phyloP scores from a whole-genome alignment of 2,329 filamentous ascomycete species.

The Microcera coccophila region DNA sequence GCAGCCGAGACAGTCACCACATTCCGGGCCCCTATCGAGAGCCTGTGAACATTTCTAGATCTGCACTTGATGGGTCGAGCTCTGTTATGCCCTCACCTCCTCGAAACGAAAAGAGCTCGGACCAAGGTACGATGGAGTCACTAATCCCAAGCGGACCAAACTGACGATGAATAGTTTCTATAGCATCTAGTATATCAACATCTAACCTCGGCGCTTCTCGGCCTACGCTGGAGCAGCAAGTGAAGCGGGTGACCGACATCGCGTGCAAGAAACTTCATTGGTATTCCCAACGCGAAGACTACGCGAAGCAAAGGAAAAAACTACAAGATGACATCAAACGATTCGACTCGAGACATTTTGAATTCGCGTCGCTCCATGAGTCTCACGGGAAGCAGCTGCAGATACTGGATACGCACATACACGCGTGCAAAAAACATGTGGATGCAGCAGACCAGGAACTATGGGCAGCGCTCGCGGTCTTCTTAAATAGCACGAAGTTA shows the following conservation, averaged over 20 bases:
- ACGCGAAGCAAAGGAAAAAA: constrained; percentile 16
- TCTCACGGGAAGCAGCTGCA: background rate
- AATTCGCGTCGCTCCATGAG: constrained; percentile 18
- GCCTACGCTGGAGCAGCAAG: background rate
- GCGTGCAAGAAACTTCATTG: constrained; percentile 22
- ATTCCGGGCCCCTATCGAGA: background rate
- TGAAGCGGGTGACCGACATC: constrained; percentile 15
- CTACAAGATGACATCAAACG: constrained; percentile 13
- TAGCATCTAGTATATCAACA: constrained; percentile 5
- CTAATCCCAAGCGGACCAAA: too few relatives aligned
- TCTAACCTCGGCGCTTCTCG: background rate
- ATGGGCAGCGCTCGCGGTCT: background rate
- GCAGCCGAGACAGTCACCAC: constrained; percentile 3
- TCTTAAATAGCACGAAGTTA: too few relatives aligned
- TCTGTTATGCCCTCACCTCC: constrained; percentile 5
- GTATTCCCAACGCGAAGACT: constrained; percentile 14
- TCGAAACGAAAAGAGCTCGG: constrained; percentile 6
- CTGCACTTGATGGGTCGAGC: background rate
- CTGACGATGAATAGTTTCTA: constrained; percentile 4
- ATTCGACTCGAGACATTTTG: constrained; percentile 12
- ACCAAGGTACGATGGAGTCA: constrained; percentile 21
- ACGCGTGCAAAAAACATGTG: constrained; percentile 7
- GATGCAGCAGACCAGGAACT: constrained; percentile 9
- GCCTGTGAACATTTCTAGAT: background rate
- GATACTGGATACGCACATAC: background rate